Conservation (phyloP, 257 asterid species). For the Solanum gracilifrons region DNA sequence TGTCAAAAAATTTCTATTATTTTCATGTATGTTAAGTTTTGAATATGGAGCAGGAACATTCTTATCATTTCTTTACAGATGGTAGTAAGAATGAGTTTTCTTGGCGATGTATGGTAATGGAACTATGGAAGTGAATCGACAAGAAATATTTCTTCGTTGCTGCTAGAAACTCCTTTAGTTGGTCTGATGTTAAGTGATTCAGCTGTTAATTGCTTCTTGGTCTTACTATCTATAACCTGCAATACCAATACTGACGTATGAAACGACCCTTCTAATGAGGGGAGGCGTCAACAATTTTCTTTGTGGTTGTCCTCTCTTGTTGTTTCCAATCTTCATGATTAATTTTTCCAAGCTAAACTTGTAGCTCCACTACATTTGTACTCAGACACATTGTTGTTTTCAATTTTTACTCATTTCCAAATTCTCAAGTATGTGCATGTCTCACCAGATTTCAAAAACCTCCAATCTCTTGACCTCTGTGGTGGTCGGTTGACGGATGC, state of each 20-base stretch:
- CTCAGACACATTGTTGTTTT: not conserved
- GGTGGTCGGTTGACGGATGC: constrained; percentile 1
- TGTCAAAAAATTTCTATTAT: not conserved
- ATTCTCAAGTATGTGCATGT: not conserved
- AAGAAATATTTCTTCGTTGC: not conserved
- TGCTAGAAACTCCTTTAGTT: not conserved
- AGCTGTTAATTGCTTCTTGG: not conserved
- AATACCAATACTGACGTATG: not conserved
- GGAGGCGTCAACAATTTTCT: not conserved
- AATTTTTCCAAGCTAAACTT: not conserved
- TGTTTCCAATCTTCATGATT: not conserved
- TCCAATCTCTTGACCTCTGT: constrained; percentile 6
- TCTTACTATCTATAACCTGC: not conserved
- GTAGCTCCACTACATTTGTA: not conserved
- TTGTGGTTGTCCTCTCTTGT: not conserved
- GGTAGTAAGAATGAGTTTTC: not conserved
- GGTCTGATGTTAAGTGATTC: not conserved
- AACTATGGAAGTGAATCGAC: not conserved
- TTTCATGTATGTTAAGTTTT: not conserved
- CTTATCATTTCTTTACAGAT: not conserved
- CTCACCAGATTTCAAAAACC: not conserved
- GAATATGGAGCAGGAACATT: not conserved
- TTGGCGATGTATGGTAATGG: not conserved
- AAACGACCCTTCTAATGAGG: not conserved
- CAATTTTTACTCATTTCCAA: not conserved